Evolutionary conservation across 2,329 filamentous ascomycete genomes (phyloP).

Genomic region (Penicillium psychrosexuale): DNA sequence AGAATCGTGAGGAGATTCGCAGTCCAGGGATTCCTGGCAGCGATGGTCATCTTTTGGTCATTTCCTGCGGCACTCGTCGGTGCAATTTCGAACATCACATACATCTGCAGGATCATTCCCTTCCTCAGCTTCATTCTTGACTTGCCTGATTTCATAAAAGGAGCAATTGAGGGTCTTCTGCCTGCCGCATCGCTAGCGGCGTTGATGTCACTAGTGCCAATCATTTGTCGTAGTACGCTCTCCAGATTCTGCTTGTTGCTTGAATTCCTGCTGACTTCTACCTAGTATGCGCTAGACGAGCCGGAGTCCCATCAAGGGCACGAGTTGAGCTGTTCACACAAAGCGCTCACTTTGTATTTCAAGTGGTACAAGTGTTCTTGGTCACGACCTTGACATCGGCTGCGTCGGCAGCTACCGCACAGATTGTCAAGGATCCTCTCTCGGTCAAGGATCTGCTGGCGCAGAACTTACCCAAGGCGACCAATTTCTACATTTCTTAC

Average conservation of each 20-base stretch:
- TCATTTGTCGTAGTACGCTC: conserved; percentile 68
- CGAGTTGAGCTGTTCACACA: conserved; percentile 85
- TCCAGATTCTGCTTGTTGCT: neutral
- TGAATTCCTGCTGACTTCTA: conserved; percentile 1
- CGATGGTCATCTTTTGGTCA: conserved; percentile 83
- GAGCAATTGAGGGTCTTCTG: conserved; percentile 78
- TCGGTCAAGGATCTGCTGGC: conserved; percentile 66
- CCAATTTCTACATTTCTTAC: conserved; percentile 94
- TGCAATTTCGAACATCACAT: conserved; percentile 78
- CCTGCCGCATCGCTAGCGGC: conserved; percentile 76
- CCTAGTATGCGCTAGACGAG: conserved; percentile 68
- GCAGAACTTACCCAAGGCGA: conserved; percentile 73
- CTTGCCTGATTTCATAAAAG: conserved; percentile 68
- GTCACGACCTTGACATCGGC: conserved; percentile 80
- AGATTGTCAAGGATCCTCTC: conserved; percentile 64
- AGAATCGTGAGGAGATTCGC: conserved; percentile 68
- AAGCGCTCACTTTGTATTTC: conserved; percentile 73
- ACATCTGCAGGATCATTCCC: conserved; percentile 50
- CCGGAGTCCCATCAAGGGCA: conserved; percentile 75
- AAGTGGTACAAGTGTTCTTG: conserved; percentile 83
- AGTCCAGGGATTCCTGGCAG: conserved; percentile 67
- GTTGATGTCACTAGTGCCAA: conserved; percentile 81
- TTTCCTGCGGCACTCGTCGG: conserved; percentile 75
- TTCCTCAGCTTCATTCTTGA: conserved; percentile 73
- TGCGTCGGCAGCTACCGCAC: conserved; percentile 66